Evolutionary conservation across 441 rosid genomes (phyloP), one percentile per base, ranked within the genome.

Genomic region (Hypseocharis bilobata): DNA sequence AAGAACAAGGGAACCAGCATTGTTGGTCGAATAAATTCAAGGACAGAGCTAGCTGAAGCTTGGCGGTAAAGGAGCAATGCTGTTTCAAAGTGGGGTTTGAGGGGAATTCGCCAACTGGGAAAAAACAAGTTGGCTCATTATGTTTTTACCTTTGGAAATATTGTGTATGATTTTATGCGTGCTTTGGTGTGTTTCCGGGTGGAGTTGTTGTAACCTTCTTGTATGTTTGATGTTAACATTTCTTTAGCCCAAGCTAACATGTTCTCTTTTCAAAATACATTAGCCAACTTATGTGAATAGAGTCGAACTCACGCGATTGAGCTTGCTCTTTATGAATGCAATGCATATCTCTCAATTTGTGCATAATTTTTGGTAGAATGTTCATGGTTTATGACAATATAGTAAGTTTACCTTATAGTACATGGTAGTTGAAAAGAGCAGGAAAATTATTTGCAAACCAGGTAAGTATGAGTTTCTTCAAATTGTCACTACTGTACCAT

Each of bases 31-130:
- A 71, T 86, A 70, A 87, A 84, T 73, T 70, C 84, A 14, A 83
- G 91, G 74, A 72, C 80, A 0, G 89, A 88, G 72, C 76, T 83
- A 20, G 69, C 73, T 11, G 96, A 87, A 81, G 95, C 91, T 56
- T 89, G 95, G 92, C 82, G 89, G 38, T 84, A 81, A 86, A 76
- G 45, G 63, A 63, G 14, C 13, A 45, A 17, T 52, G 30, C 16
- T 6, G 27, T 44, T 49, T 17, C 7, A 19, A 20, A n/a, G 14
- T 2, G 17, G 0, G 25, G 44, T 3, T 7, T 11, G 23, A 1
- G 26, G 57, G 51, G 26, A 62, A 17, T 51, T 58, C 0, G 63
- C 74, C 68, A 64, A 57, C 67, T 27, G 64, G 60, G 56, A 66
- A 72, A 60, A 47, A n/a, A n/a, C 68, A 52, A 78, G 76, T 71